A percentile compares a stretch with the other conserved stretches of the same genome.
phyloP scores from a whole-genome alignment of 2,329 filamentous ascomycete species.

The Neofusicoccum cordaticola region DNA sequence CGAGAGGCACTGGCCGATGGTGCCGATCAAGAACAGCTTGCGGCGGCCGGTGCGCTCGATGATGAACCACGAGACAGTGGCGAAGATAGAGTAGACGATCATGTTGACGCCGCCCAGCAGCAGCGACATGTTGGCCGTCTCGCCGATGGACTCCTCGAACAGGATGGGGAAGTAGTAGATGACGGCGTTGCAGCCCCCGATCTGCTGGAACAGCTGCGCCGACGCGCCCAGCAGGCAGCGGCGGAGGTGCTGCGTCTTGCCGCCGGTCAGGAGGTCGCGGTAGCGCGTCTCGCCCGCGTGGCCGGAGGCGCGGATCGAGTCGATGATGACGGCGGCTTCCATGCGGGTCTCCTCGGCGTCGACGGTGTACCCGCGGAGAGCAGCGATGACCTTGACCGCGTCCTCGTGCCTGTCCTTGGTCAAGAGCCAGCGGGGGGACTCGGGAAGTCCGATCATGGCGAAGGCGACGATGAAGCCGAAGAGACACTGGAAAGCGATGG shows the following conservation, averaged over 20 bases:
- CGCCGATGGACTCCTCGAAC: slow-evolving; percentile 51
- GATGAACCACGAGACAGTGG: slow-evolving; percentile 60
- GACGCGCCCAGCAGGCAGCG: slow-evolving; percentile 60
- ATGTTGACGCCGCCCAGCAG: slow-evolving; percentile 51
- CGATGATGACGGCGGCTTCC: slow-evolving; percentile 63
- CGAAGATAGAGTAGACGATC: slow-evolving; percentile 56
- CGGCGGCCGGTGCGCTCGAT: slow-evolving; percentile 59
- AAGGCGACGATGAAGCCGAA: slow-evolving; percentile 48
- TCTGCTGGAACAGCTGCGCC: slow-evolving; percentile 60
- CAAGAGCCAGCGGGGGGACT: slow-evolving; percentile 61
- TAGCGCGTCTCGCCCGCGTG: slow-evolving; percentile 42
- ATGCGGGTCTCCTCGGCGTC: slow-evolving; percentile 56
- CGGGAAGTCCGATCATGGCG: slow-evolving; percentile 49
- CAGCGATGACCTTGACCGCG: slow-evolving; percentile 51
- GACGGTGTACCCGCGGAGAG: slow-evolving; percentile 46
- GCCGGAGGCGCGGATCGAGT: slow-evolving; percentile 47
- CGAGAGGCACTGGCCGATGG: slow-evolving; percentile 53
- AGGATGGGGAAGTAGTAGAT: slow-evolving; percentile 45
- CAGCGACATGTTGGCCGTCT: slow-evolving; percentile 40
- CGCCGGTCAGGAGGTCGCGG: slow-evolving; percentile 58
- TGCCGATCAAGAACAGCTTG: slow-evolving; percentile 42
- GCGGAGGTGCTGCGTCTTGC: slow-evolving; percentile 64
- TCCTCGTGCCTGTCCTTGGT: slow-evolving; percentile 50
- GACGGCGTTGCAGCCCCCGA: slow-evolving; percentile 52
- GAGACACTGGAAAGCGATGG: slow-evolving; percentile 52